These are phyloP conservation scores for Elymus sibiricus DNA, from an alignment of 176 grass and related monocot species.

Conservation along the genomic window DNA sequence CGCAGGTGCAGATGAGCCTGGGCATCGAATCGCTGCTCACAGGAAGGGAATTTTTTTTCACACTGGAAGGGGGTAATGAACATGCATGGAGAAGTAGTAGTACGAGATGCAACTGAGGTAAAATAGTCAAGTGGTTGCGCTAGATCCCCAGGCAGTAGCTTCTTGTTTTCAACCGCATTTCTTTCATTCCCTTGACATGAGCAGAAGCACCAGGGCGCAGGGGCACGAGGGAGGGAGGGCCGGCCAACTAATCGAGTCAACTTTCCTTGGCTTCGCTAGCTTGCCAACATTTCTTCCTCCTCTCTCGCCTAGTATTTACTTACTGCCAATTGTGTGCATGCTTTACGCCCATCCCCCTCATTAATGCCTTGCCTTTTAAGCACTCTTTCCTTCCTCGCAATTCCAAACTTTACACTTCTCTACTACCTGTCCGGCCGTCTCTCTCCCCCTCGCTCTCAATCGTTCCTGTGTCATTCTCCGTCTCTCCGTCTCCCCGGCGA, in stretches of 20 bases:
- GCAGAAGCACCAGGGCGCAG: constrained; percentile 35
- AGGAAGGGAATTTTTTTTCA: too few species aligned
- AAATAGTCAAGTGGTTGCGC: background rate
- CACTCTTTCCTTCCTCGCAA: constrained; percentile 66
- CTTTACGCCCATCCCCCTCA: constrained; percentile 56
- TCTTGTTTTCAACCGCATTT: background rate
- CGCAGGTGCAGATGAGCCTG: too few species aligned
- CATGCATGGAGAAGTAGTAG: too few species aligned
- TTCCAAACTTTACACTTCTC: constrained; percentile 44
- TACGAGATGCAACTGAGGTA: too few species aligned
- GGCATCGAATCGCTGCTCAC: too few species aligned
- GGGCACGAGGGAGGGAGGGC: background rate
- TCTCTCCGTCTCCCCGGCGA: constrained; percentile 6
- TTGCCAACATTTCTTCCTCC: constrained; percentile 24
- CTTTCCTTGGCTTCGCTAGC: constrained; percentile 3
- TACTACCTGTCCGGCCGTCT: constrained; percentile 16
- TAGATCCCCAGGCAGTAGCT: background rate
- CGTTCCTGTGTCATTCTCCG: background rate
- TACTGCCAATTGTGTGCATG: constrained; percentile 46
- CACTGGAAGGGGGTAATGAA: too few species aligned
- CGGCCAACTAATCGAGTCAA: constrained; percentile 45
- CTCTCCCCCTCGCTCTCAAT: background rate
- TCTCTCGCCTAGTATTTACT: constrained; percentile 40
- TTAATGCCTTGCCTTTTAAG: constrained; percentile 92
- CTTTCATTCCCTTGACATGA: constrained; percentile 38